Evolutionary conservation across 2,329 filamentous ascomycete genomes (phyloP).

Genomic region (Corinectria fuckeliana): DNA sequence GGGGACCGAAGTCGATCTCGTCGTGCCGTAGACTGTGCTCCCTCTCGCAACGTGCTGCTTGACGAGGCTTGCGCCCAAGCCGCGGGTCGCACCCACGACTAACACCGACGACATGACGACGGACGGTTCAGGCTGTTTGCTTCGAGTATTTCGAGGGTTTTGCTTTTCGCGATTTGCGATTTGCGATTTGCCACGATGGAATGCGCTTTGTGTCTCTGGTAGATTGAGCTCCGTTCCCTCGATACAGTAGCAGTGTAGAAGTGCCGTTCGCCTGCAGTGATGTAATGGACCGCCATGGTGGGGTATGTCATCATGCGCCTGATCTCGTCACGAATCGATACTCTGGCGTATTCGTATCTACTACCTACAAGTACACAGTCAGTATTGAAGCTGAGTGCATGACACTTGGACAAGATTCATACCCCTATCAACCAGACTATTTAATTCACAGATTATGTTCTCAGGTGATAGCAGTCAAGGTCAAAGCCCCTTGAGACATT

Average conservation of each 20-base stretch:
- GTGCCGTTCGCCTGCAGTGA: conserved; percentile 17
- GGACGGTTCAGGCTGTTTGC: conserved; percentile 3
- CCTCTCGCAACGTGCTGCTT: conserved; percentile 60
- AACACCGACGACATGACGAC: conserved; percentile 61
- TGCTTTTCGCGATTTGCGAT: too few relatives aligned
- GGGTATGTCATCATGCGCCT: conserved; percentile 9
- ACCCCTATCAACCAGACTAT: neutral
- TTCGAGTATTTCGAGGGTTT: neutral
- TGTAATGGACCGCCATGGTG: conserved; percentile 28
- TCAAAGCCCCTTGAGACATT: neutral
- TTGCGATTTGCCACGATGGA: neutral
- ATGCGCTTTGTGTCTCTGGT: neutral
- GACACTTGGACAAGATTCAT: too few relatives aligned
- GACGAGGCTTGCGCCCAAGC: conserved; percentile 67
- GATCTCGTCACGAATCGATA: conserved; percentile 13
- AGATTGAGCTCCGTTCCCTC: neutral
- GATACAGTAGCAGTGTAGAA: neutral
- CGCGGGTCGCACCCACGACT: conserved; percentile 72
- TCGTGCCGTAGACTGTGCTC: conserved; percentile 65
- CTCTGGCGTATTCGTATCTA: neutral
- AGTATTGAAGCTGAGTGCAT: neutral
- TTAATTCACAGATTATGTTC: neutral
- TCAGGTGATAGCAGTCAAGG: neutral
- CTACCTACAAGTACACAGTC: neutral
- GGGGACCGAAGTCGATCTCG: conserved; percentile 55